Evolutionary conservation across 2,329 filamentous ascomycete genomes (phyloP).

Genomic region (Microcyclosporella mali): DNA sequence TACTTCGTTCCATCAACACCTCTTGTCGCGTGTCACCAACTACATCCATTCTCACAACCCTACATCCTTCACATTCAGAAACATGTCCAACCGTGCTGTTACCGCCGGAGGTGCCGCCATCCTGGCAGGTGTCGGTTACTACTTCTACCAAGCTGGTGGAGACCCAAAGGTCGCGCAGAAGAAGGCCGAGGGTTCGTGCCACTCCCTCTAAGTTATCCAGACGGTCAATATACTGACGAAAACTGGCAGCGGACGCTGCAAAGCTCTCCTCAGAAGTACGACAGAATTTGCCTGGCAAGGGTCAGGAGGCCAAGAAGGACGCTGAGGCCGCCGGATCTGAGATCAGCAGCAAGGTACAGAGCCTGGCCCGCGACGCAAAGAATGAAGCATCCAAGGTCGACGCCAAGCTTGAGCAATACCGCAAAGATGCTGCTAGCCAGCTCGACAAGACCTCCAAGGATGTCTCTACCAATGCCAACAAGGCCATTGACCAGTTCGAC

Average conservation of each 20-base stretch:
- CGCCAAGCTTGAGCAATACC: conserved; percentile 21
- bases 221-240: background rate
- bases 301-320: conserved; percentile 59
- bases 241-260: conserved; percentile 64
- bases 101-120: conserved; percentile 49
- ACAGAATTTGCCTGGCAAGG: conserved; percentile 57
- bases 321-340: conserved; percentile 35
- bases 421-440: conserved; percentile 45
- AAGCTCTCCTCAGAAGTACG: conserved; percentile 61
- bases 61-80: conserved; percentile 6
- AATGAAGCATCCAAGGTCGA: conserved; percentile 33
- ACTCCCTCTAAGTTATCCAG: background rate
- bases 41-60: conserved; percentile 16
- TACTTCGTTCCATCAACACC: background rate
- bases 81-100: conserved; percentile 21
- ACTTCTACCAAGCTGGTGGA: conserved; percentile 83
- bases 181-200: conserved; percentile 67
- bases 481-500: conserved; percentile 70
- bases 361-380: conserved; percentile 60
- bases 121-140: conserved; percentile 69
- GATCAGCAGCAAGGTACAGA: conserved; percentile 54
- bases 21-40: conserved; percentile 14
- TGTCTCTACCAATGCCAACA: conserved; percentile 35
- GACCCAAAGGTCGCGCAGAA: conserved; percentile 76
- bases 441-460: conserved; percentile 57